Conservation (phyloP, 148 eudicot species). For the Spergularia bocconei region DNA sequence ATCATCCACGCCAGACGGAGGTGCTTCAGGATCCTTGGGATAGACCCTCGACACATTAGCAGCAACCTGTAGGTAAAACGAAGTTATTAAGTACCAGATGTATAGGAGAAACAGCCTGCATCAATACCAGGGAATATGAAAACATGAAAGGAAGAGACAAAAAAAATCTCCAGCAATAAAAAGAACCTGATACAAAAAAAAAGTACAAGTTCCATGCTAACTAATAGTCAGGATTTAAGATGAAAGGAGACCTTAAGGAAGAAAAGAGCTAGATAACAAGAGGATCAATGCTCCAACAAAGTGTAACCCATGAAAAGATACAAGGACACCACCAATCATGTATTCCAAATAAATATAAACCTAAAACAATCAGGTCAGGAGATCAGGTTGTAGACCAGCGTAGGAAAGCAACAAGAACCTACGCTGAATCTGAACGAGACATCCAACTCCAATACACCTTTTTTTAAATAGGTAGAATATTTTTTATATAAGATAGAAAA, state of each 20-base stretch:
- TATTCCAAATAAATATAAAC: too few relatives aligned
- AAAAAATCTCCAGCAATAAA: too few relatives aligned
- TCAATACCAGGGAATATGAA: neutral
- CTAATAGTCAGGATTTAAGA: too few relatives aligned
- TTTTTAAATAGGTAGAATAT: too few relatives aligned
- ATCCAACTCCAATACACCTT: neutral
- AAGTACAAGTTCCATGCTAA: too few relatives aligned
- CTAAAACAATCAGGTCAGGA: neutral
- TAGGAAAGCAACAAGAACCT: neutral
- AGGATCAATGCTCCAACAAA: too few relatives aligned
- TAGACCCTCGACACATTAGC: conserved; percentile 40
- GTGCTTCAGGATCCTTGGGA: conserved; percentile 66
- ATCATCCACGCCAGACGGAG: conserved; percentile 64
- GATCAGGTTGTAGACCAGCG: neutral
- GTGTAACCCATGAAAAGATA: too few relatives aligned
- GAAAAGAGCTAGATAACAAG: too few relatives aligned
- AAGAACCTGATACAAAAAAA: too few relatives aligned
- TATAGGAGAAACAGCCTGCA: neutral
- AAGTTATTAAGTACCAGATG: neutral
- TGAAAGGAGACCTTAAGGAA: too few relatives aligned
- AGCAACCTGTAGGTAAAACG: conserved; percentile 39
- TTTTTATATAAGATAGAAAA: too few relatives aligned
- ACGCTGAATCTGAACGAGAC: neutral
- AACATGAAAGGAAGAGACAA: neutral
- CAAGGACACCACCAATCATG: too few relatives aligned